Evolutionary conservation across 176 grass and related monocot genomes (phyloP).

Genomic region (Pharus latifolius): DNA sequence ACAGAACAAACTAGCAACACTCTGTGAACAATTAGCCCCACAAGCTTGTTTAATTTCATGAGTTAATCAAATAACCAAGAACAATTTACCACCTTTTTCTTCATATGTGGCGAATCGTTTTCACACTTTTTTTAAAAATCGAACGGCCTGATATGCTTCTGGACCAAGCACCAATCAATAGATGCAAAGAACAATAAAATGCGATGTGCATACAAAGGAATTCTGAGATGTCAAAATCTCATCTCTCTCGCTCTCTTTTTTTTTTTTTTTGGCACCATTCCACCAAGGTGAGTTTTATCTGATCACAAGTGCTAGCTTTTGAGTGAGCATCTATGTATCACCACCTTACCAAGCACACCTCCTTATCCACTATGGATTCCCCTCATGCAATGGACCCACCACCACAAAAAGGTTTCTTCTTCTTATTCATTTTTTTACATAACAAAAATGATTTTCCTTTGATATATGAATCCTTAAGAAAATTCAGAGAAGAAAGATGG

Average conservation of each 20-base stretch:
- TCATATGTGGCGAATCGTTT: constrained; percentile 21
- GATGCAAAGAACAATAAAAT: neutral
- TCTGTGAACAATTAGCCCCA: neutral
- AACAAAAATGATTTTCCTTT: too few relatives aligned
- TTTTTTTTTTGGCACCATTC: constrained; percentile 11
- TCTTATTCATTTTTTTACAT: neutral
- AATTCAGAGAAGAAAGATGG: too few relatives aligned
- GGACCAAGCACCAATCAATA: constrained; percentile 1
- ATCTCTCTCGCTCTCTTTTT: too few relatives aligned
- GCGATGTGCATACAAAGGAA: neutral
- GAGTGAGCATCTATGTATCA: constrained; percentile 47
- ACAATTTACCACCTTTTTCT: neutral
- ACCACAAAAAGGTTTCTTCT: neutral
- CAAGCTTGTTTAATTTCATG: neutral
- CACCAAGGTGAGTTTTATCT: constrained; percentile 12
- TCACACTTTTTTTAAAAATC: neutral
- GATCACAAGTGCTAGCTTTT: constrained; percentile 20
- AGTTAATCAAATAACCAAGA: neutral
- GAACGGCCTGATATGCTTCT: neutral
- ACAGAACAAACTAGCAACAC: too few relatives aligned
- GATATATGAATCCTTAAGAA: too few relatives aligned
- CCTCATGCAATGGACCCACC: neutral
- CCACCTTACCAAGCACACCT: constrained; percentile 18
- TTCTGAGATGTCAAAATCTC: neutral
- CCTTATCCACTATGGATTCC: constrained; percentile 52